Evolutionary conservation across 805 yeast species (phyloP), one percentile per base, ranked within the genome.

Genomic region (Schwanniomyces sp.): DNA sequence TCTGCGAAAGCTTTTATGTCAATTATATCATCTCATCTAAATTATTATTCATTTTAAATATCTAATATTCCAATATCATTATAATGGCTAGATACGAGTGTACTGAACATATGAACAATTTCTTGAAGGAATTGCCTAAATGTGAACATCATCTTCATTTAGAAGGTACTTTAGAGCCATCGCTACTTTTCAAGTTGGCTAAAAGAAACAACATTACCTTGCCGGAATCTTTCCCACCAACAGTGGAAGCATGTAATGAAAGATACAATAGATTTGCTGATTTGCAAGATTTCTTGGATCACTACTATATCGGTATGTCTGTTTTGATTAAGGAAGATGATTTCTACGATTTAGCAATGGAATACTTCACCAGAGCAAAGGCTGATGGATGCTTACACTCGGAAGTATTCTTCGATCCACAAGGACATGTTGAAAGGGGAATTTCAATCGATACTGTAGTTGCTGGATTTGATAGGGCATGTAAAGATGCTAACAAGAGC

Each of bases 121-220:
- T 86, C 64, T 74, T 87, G 42, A 70, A 66, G 36, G 92, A 85
- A 55, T 72, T 88, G 43, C 96, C 96, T 49, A 88, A 88, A 66
- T 88, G 94, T 71, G 96, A 88, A 64, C 92, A 88, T 63, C 96
- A 88, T 62, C 80, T 88, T 51, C 96, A 88, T 66, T 64, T 88
- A 40, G 51, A 44, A 38, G 51, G 51, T 29, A 44, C 48, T 12
- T 36, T 48, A 37, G 51, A 48, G 48, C 49, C 49, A 34, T 36
- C 40, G 4, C 40, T 44, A 24, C 41, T 58, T 7, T 44, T 66
- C 34, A 48, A 52, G 45, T 55, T 69, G 54, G 74, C 80, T 4
- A 64, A 69, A 50, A 61, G 71, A 44, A 76, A 76, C 69, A 64
- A 69, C 30, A 75, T 88, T 47, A 48, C 61, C 16, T 69, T 88